Conservation (phyloP, 768 basidiomycete species). For the Jaapia argillacea region DNA sequence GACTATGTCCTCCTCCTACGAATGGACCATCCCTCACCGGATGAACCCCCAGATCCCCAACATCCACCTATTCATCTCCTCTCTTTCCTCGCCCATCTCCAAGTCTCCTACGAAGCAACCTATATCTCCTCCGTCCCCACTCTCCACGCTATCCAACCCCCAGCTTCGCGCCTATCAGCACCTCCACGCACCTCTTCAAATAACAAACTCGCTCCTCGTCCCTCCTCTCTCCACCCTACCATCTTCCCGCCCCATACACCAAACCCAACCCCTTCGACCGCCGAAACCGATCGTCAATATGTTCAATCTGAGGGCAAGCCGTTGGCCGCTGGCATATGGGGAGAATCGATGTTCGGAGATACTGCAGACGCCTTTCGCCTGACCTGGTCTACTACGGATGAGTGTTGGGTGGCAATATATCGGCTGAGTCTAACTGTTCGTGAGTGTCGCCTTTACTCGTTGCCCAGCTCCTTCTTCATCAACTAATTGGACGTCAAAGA, state of each 20-base stretch:
- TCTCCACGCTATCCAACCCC: slow-evolving; percentile 20
- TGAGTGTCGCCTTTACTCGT: slow-evolving; percentile 29
- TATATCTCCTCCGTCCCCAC: slow-evolving; percentile 51
- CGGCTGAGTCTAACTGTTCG: slow-evolving; percentile 69
- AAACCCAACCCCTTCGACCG: slow-evolving; percentile 69
- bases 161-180: slow-evolving; percentile 26
- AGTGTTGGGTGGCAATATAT: slow-evolving; percentile 75
- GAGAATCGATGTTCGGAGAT: slow-evolving; percentile 30
- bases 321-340: slow-evolving; percentile 68
- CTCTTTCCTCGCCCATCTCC: slow-evolving; percentile 55
- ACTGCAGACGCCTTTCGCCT: slow-evolving; percentile 39
- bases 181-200: slow-evolving; percentile 47
- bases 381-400: slow-evolving; percentile 49
- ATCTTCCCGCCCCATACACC: slow-evolving; percentile 80
- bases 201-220: slow-evolving; percentile 25
- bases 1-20: slow-evolving; percentile 22
- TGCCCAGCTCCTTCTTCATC: background rate
- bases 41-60: slow-evolving; percentile 15
- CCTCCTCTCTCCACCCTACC: slow-evolving; percentile 31
- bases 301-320: slow-evolving; percentile 68
- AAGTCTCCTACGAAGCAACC: slow-evolving; percentile 73
- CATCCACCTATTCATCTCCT: slow-evolving; percentile 32
- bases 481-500: slow-evolving; percentile 31
- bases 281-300: slow-evolving; percentile 68
- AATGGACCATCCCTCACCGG: slow-evolving; percentile 12